Evolutionary conservation across 306 rosid genomes (phyloP).

Genomic region (Trifolium repens): DNA sequence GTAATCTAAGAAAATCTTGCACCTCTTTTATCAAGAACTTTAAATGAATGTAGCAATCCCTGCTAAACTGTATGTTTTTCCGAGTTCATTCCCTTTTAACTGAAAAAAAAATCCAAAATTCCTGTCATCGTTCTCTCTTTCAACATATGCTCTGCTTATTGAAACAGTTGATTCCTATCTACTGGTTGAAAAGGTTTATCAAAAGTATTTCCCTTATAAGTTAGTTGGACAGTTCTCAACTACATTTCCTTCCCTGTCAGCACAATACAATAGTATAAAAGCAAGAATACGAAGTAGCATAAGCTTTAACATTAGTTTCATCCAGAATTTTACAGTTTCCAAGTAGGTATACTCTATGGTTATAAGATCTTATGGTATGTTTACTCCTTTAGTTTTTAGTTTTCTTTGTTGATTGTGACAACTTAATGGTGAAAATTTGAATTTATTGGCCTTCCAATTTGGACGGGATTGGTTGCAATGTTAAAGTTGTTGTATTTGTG

Average conservation of each 20-base stretch:
- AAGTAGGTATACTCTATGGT: background rate
- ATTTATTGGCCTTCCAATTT: background rate
- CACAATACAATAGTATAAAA: background rate
- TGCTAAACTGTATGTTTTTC: background rate
- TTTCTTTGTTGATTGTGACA: slow-evolving; percentile 19
- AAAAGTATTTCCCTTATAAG: background rate
- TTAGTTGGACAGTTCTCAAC: slow-evolving; percentile 6
- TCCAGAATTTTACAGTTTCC: slow-evolving; percentile 1
- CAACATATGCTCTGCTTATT: slow-evolving; percentile 3
- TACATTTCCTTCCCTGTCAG: slow-evolving; percentile 2
- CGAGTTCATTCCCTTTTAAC: background rate
- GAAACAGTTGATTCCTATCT: background rate
- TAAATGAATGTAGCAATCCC: background rate
- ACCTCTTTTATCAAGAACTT: background rate
- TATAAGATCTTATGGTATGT: background rate
- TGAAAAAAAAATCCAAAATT: background rate
- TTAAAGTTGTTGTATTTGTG: slow-evolving; percentile 1
- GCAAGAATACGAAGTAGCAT: background rate
- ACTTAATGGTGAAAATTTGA: background rate
- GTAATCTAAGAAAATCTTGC: background rate
- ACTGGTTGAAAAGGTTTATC: background rate
- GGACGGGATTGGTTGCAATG: background rate
- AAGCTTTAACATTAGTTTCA: background rate
- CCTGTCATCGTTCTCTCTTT: background rate
- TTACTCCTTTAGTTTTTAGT: background rate